phyloP scores from a whole-genome alignment of 1,139 yeast genomes.

The Kodamaea arcana region DNA sequence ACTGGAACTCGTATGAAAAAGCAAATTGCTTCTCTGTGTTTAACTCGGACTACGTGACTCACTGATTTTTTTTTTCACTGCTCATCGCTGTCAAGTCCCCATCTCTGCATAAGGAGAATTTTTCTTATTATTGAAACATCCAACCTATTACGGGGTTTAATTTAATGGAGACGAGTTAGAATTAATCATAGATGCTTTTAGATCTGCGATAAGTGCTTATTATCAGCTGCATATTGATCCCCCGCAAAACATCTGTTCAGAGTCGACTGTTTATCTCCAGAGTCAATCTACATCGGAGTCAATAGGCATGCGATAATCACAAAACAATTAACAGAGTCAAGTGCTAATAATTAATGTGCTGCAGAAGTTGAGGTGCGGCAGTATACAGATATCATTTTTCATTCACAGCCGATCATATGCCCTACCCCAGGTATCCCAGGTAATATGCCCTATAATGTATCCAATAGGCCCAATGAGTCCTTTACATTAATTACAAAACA shows the following conservation, averaged over 20 bases:
- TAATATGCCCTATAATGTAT: no score
- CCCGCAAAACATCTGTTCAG: background rate
- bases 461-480: no score
- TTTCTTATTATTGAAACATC: slow-evolving; percentile 2
- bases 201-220: slow-evolving; percentile 3
- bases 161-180: no score
- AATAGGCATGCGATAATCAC: background rate
- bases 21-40: background rate
- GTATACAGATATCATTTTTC: no score
- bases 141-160: no score
- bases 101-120: slow-evolving; percentile 1
- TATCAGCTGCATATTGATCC: slow-evolving; percentile 3
- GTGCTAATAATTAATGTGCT: no score
- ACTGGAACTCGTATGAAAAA: background rate
- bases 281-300: background rate
- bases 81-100: background rate
- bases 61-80: background rate
- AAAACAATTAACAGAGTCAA: no score
- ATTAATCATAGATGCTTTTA: no score
- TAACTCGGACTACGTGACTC: background rate
- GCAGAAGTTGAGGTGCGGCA: no score
- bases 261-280: slow-evolving; percentile 1
- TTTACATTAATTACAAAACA: no score
- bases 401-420: no score
- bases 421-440: no score